These are phyloP conservation scores for Termitomyces titanicus DNA, from an alignment of 768 basidiomycete genomes.

Conservation along the genomic window DNA sequence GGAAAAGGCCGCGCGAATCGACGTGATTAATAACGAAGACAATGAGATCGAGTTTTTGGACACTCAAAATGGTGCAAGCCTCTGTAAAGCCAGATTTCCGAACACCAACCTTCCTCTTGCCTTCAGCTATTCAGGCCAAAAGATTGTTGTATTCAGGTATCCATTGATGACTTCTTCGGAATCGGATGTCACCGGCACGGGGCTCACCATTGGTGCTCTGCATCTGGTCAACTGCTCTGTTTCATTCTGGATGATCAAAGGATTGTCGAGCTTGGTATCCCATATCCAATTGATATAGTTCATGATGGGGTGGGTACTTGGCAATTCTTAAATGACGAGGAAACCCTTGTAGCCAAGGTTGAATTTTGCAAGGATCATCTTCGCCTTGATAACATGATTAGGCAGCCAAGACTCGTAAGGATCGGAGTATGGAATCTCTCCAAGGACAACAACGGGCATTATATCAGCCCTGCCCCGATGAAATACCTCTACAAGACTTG, in stretches of 20 bases:
- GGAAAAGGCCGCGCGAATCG: not conserved
- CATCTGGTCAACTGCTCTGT: not conserved
- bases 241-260: not conserved
- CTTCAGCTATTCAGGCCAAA: conserved; percentile 5
- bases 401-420: not conserved
- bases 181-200: not conserved
- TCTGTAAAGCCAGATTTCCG: not conserved
- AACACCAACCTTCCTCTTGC: not conserved
- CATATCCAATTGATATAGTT: not conserved
- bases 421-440: conserved; percentile 3
- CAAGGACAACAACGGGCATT: not conserved
- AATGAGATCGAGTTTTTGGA: not conserved
- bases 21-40: not conserved
- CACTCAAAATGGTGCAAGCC: not conserved
- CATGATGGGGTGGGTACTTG: not conserved
- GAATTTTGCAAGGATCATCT: not conserved
- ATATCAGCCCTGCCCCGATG: not conserved
- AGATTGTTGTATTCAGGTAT: not conserved
- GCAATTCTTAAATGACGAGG: conserved; percentile 2
- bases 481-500: not conserved
- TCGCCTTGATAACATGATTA: not conserved
- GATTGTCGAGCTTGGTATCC: not conserved
- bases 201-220: not conserved
- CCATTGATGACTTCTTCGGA: not conserved
- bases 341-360: not conserved